Evolutionary conservation across 768 basidiomycete genomes (phyloP), one percentile per base, ranked within the genome.

Genomic region (Lactarius quietus): DNA sequence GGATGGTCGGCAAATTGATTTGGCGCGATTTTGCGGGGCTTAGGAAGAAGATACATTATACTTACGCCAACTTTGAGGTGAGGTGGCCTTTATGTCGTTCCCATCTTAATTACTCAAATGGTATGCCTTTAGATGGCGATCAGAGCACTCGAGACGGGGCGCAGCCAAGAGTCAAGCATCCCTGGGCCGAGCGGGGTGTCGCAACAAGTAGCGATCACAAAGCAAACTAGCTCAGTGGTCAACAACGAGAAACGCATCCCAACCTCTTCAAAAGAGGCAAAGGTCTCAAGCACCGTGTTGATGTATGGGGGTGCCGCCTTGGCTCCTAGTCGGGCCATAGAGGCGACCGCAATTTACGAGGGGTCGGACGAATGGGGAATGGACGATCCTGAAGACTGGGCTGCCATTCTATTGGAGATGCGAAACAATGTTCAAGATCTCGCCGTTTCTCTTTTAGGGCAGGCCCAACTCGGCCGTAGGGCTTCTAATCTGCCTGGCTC

Each of bases 361-460:
- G 57, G 43, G 17, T 54, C 38, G 9, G 65, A 62, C 39, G 61
- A 66, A 45, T 66, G 43, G 65, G 61, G 17, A 17, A 43, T 45
- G 61, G 57, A 62, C 18, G 65, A 57, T 54, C 57, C 57, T 18
- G 52, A 23, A 43, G 41, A 62, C 18, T 66, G 65, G 65, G 56
- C 31, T 4, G 35, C 51, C n/a, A 59, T 58, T 33, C 61, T 66
- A 23, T 38, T 38, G 20, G 45, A 62, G 61, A 66, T 66, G 61
- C 65, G 51, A 36, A 57, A 58, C 7, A 58, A 59, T 14, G 61
- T 66, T 28, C 65, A 62, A 35, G 56, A 45, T 33, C 57, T 61
- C 43, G 61, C 65, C 1, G 52, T 55, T 39, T 62, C 61, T 23
- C 52, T 53, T 59, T 33, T 54, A 17, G 65, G 61, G 51, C 38